Evolutionary conservation across 2,329 filamentous ascomycete species (phyloP), one percentile per base, ranked within the genome.

Genomic region (Botrytis porri): DNA sequence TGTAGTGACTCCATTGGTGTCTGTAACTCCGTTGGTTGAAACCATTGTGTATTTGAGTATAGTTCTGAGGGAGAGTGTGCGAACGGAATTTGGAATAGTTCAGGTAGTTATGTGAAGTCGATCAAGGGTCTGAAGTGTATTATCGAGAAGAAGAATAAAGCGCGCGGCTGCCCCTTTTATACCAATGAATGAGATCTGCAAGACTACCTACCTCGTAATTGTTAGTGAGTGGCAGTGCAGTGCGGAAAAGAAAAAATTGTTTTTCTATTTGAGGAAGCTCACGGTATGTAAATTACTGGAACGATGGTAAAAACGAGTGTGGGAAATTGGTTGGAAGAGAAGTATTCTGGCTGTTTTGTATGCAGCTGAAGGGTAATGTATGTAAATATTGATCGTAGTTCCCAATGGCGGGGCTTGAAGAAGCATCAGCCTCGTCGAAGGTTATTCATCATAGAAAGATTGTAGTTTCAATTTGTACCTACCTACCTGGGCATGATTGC

Each of bases 1-100:
- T 77, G 88, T 84, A 80, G 77, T 81, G 59, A 71, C 29, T 43
- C 51, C 65, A 75, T 73, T 77, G 66, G 74, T 57, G 32, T 88
- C 84, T 80, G 77, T 81, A 51, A 70, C 29, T 43, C 51, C 65
- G 75, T 73, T 77, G 65, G 74, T 48, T n/a, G 59, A 51, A 16
- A 70, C 59, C 51, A 61, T 61, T 45, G 32, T 70, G 10, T 41
- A 4, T 29, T 8, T 69, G 29, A 43, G 61, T 43, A n/a, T 7
- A n/a, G 1, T 43, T 45, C 29, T 35, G n/a, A 37, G 39, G 22
- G 6, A 39, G 18, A n/a, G 16, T 63, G 20, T 20, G 25, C 37
- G 37, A 12, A 25, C 10, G n/a, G 66, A 29, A 54, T 16, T 20
- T 25, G 29, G 35, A 41, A 20, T 25, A 29, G 35, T 12, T 7